phyloP scores from a whole-genome alignment of 2,329 filamentous ascomycete species.

The Coniochaeta pulveracea region DNA sequence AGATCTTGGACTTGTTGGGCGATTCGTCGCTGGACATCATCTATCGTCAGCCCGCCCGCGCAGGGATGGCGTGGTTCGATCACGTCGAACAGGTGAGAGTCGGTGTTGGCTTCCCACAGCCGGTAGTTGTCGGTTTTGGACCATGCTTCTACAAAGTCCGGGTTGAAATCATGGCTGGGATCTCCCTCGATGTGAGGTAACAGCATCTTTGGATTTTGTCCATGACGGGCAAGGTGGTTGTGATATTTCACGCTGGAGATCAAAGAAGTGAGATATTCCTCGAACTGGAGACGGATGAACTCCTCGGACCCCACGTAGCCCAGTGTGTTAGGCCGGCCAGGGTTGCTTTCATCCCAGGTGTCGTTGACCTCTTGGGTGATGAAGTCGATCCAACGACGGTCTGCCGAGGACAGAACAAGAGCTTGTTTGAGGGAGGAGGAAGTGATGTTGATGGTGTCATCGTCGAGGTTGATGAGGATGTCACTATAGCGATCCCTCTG shows the following conservation, averaged over 20 bases:
- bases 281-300: slow-evolving; percentile 93
- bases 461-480: slow-evolving; percentile 91
- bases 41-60: slow-evolving; percentile 82
- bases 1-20: slow-evolving; percentile 88
- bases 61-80: slow-evolving; percentile 89
- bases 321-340: slow-evolving; percentile 81
- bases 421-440: slow-evolving; percentile 68
- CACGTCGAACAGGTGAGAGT: slow-evolving; percentile 86
- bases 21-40: slow-evolving; percentile 84
- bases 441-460: slow-evolving; percentile 72
- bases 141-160: slow-evolving; percentile 84
- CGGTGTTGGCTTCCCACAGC: slow-evolving; percentile 72
- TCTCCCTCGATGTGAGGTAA: slow-evolving; percentile 67
- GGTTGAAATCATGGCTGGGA: slow-evolving; percentile 71
- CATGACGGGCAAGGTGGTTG: slow-evolving; percentile 46
- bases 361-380: slow-evolving; percentile 88
- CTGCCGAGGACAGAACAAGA: slow-evolving; percentile 69
- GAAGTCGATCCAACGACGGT: slow-evolving; percentile 93
- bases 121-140: slow-evolving; percentile 79
- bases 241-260: slow-evolving; percentile 87
- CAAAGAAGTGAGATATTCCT: slow-evolving; percentile 86
- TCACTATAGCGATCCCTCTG: slow-evolving; percentile 95
- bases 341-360: slow-evolving; percentile 91
- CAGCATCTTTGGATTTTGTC: slow-evolving; percentile 46
- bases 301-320: slow-evolving; percentile 94